These are phyloP conservation scores for Trichoderma afroharzianum DNA, from an alignment of 2,329 filamentous ascomycete genomes.

Conservation along the genomic window DNA sequence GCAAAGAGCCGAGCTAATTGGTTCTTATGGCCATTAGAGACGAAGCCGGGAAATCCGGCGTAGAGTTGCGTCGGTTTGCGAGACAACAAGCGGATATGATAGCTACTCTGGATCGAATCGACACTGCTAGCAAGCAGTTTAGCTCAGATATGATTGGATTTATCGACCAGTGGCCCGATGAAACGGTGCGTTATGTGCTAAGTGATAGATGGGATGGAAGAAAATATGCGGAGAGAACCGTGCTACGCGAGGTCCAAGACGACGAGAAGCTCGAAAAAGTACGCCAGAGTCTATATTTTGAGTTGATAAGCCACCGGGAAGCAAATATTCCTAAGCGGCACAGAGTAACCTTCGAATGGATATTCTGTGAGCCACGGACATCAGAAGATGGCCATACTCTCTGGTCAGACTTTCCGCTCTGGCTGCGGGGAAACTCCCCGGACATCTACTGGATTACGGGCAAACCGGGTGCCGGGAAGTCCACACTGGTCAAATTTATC, in stretches of 20 bases:
- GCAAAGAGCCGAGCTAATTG: neutral
- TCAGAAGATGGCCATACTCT: neutral
- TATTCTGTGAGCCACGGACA: neutral
- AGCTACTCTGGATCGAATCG: neutral
- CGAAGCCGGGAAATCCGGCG: neutral
- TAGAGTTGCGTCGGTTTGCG: neutral
- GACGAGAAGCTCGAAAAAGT: neutral
- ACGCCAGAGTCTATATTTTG: neutral
- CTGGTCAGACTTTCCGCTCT: neutral
- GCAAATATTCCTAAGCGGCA: neutral
- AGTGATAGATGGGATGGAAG: neutral
- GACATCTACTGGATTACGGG: neutral
- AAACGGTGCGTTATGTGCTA: neutral
- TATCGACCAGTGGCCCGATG: neutral
- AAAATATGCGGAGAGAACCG: neutral
- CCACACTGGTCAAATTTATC: neutral
- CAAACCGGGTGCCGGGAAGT: neutral
- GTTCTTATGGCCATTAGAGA: neutral
- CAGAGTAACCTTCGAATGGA: neutral
- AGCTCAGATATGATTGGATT: neutral
- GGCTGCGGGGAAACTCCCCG: fast-evolving
- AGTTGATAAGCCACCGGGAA: neutral
- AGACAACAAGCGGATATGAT: neutral
- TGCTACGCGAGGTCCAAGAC: neutral
- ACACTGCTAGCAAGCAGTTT: neutral